phyloP scores from a whole-genome alignment of 805 yeast genomes.

The Cyberlindnera xishuangbannaensis region DNA sequence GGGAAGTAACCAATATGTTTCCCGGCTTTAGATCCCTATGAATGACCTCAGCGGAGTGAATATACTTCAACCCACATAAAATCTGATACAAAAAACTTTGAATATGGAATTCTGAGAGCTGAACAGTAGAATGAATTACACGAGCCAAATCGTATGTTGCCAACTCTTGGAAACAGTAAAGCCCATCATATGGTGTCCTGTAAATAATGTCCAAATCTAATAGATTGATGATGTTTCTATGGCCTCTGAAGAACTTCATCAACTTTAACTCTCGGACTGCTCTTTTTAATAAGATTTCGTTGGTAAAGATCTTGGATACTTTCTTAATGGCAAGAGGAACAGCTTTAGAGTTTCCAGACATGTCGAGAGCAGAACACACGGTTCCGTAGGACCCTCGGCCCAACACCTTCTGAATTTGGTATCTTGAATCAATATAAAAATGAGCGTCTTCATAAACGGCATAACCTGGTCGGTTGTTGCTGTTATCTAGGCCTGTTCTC shows the following conservation, averaged over 20 bases:
- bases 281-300: slow-evolving; percentile 63
- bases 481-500: too few species aligned
- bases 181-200: slow-evolving; percentile 69
- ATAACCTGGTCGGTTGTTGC: slow-evolving; percentile 23
- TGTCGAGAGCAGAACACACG: slow-evolving; percentile 69
- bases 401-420: slow-evolving; percentile 49
- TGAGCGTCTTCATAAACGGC: slow-evolving; percentile 47
- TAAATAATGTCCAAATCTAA: slow-evolving; percentile 69
- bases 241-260: slow-evolving; percentile 81
- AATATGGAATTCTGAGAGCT: slow-evolving; percentile 79
- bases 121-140: slow-evolving; percentile 73
- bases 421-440: slow-evolving; percentile 58
- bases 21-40: slow-evolving; percentile 94
- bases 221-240: slow-evolving; percentile 70
- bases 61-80: slow-evolving; percentile 78
- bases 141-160: slow-evolving; percentile 76
- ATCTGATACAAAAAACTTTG: slow-evolving; percentile 74
- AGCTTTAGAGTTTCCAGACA: slow-evolving; percentile 26
- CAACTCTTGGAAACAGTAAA: slow-evolving; percentile 84
- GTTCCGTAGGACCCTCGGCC: slow-evolving; percentile 88
- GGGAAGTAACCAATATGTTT: slow-evolving; percentile 68
- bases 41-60: slow-evolving; percentile 87
- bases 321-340: slow-evolving; percentile 70
- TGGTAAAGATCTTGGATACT: slow-evolving; percentile 62
- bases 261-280: slow-evolving; percentile 80